Evolutionary conservation across 2,329 filamentous ascomycete species (phyloP), one percentile per base, ranked within the genome.

Genomic region (Neonectria ditissima): DNA sequence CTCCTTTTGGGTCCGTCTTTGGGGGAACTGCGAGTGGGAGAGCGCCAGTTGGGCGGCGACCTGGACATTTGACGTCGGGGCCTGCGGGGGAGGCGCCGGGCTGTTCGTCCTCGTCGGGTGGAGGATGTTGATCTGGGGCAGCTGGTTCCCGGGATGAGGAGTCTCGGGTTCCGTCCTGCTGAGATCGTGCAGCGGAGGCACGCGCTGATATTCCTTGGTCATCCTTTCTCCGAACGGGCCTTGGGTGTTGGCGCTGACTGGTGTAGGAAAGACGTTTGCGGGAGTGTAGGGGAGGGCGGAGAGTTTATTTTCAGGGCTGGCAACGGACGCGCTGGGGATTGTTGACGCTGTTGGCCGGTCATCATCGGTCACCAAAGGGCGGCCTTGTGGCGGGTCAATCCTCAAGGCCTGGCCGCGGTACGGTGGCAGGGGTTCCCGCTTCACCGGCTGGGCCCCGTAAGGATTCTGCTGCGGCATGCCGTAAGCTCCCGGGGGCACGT

Each of bases 1-100:
- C 64, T 97, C 92, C 78, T 96, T 96, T 75, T 97, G 93, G 1
- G 89, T 91, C 64, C 84, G 80, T 72, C 77, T 73, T 45, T 74
- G 72, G 2, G 81, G 79, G 62, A 83, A 85, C 64, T 85, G 84
- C 8, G 84, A 79, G 71, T 88, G 86, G 24, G 85, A 86, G 51
- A 89, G 76, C 2, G 87, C 84, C 39, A 88, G 78, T 72, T 88
- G 86, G n/a, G 87, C 86, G n/a, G 85, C 84, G 50, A 84, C 82
- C 73, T 87, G 86, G 32, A 80, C 82, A 65, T 80, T 85, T 48
- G 80, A 82, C 39, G 77, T 77, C 34, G 76, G 73, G 41, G 77
- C 75, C 41, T 78, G 80, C 13, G 76, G 68, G 5, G 81, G 78
- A 22, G 80, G 75, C 22, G 75, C 78, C 43, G 82, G 84, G 68